Evolutionary conservation across 1,139 yeast species (phyloP), one percentile per base, ranked within the genome.

Genomic region (Pichia cactophila): DNA sequence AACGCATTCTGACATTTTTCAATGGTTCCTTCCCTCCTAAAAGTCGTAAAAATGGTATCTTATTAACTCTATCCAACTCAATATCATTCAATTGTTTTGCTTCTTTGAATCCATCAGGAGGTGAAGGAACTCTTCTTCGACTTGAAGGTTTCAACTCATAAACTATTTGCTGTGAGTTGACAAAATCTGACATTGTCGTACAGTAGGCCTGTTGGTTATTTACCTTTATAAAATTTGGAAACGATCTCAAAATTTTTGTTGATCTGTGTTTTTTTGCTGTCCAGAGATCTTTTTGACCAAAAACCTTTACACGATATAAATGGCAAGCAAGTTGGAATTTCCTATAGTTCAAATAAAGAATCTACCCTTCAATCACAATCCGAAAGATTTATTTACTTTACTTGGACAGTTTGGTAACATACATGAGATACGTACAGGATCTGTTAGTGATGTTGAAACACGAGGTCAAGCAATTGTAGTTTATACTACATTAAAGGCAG

Each of bases 381-480:
- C 75, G 0, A 69, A 68, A 2, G 75, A 79, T 31, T 63, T 83
- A 29, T 81, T 75, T 57, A 75, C 73, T 26, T 66, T 81, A 11
- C 77, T 80, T 56, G 79, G 81, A 2, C 72, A 73, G 50, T 80
- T 71, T 59, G 88, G 87, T 1, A 73, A 74, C 39, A 73, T 82
- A 33, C 71, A 70, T 51, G 83, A 80, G 60, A 65, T 81, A n/a
- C 64, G 86, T 48, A 56, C 72, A 4, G 80, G 85, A 2, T 70
- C 67, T 46, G 66, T 67, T 1, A 63, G 61, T 17, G 20, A 47
- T 33, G 26, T 23, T 11, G 69, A 69, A 17, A 72, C 77, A 0
- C 70, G 65, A 49, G 86, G 86, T 5, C 75, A 81, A 4, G 81
- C 83, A 20, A 72, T 74, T 49, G 74, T 81, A n/a, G 73, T 81